phyloP scores from a whole-genome alignment of 805 yeast species.

The Maudiozyma serrabonitensis region DNA sequence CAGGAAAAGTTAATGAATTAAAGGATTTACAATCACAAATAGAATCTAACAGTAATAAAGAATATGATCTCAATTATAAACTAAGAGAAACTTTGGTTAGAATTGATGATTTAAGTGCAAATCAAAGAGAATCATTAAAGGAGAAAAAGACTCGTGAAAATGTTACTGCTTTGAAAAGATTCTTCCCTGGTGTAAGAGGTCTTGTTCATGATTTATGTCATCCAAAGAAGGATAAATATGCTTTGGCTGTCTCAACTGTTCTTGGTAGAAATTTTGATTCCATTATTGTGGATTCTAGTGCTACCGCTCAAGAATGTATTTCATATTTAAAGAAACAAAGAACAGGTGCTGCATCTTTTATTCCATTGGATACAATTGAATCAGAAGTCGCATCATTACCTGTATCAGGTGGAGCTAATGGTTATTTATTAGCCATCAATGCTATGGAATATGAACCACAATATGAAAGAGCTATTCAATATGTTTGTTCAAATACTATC shows the following conservation, averaged over 20 bases:
- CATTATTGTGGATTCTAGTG: slow-evolving; percentile 64
- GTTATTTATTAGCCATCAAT: slow-evolving; percentile 47
- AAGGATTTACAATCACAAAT: slow-evolving; percentile 32
- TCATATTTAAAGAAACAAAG: slow-evolving; percentile 75
- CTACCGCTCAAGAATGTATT: slow-evolving; percentile 68
- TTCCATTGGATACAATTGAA: slow-evolving; percentile 74
- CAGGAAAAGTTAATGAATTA: slow-evolving; percentile 25
- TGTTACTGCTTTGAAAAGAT: slow-evolving; percentile 53
- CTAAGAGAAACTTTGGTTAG: slow-evolving; percentile 49
- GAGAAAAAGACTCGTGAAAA: slow-evolving; percentile 68
- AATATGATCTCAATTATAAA: slow-evolving; percentile 51
- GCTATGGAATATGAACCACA: slow-evolving; percentile 58
- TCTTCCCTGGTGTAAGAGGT: slow-evolving; percentile 82
- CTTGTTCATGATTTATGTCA: slow-evolving; percentile 68
- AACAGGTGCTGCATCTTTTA: slow-evolving; percentile 75
- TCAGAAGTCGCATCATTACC: slow-evolving; percentile 48
- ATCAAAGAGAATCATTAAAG: slow-evolving; percentile 61
- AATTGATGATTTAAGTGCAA: slow-evolving; percentile 66
- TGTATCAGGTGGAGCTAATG: slow-evolving; percentile 8
- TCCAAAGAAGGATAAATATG: slow-evolving; percentile 65
- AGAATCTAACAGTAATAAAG: slow-evolving; percentile 37
- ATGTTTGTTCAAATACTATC: slow-evolving; percentile 69
- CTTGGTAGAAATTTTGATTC: slow-evolving; percentile 77
- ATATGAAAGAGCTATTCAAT: slow-evolving; percentile 68
- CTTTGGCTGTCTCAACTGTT: slow-evolving; percentile 62